Conservation (phyloP, 192 early-diverging fungal genomes). For the Coemansia sp. region DNA sequence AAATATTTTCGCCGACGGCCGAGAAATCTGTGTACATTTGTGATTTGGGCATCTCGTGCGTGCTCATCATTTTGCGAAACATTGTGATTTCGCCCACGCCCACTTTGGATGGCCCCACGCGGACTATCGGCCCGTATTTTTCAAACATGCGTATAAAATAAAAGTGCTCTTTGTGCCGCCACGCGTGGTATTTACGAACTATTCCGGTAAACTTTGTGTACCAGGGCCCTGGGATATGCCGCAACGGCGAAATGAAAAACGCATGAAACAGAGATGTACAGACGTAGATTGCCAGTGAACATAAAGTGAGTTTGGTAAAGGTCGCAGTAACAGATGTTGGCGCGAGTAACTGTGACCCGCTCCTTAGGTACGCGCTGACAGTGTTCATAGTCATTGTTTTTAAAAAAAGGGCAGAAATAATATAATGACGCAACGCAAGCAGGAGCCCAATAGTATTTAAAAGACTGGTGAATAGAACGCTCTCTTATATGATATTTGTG, state of each 20-base stretch:
- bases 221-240: slow-evolving; percentile 29
- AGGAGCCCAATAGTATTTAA: too few relatives aligned
- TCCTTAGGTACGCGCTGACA: too few relatives aligned
- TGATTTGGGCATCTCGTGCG: slow-evolving; percentile 21
- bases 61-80: slow-evolving; percentile 21
- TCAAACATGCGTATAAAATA: slow-evolving; percentile 15
- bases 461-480: too few relatives aligned
- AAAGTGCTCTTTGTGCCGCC: slow-evolving; percentile 21
- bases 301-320: too few relatives aligned
- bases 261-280: neutral
- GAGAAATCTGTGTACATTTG: slow-evolving; percentile 33
- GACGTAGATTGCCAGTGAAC: neutral
- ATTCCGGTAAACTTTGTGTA: slow-evolving; percentile 22
- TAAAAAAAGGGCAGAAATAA: too few relatives aligned
- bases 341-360: too few relatives aligned
- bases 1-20: slow-evolving; percentile 19
- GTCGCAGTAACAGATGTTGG: too few relatives aligned
- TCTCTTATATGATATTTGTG: too few relatives aligned
- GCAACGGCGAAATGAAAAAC: slow-evolving; percentile 4
- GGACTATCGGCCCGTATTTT: slow-evolving; percentile 25
- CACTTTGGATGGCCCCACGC: slow-evolving; percentile 14
- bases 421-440: too few relatives aligned
- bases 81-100: slow-evolving; percentile 19
- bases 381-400: too few relatives aligned
- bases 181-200: slow-evolving; percentile 25